Conservation (phyloP, 2,329 filamentous ascomycete genomes). For the Aspergillus alliaceus region DNA sequence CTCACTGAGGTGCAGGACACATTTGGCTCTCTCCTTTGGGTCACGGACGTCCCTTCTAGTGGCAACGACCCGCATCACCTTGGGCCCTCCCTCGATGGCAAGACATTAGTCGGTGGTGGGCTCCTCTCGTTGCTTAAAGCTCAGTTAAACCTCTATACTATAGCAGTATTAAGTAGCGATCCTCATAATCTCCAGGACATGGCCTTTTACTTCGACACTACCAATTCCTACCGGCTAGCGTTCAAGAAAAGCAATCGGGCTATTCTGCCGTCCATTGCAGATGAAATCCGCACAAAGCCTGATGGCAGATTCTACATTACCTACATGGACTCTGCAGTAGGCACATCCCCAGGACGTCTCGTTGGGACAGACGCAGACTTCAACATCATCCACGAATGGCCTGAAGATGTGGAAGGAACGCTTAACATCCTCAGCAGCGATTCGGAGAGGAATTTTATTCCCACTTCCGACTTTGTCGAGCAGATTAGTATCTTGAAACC, state of each 20-base stretch:
- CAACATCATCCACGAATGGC: conserved; percentile 64
- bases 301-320: conserved; percentile 63
- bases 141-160: not conserved
- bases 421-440: conserved; percentile 61
- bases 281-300: conserved; percentile 64
- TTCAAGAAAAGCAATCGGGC: conserved; percentile 62
- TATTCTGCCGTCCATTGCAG: conserved; percentile 59
- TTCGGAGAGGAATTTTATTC: conserved; percentile 57
- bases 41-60: conserved; percentile 59
- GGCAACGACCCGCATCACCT: conserved; percentile 64
- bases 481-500: conserved; percentile 63
- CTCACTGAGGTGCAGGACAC: conserved; percentile 47
- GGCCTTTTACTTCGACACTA: conserved; percentile 62
- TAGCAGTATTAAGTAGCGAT: not conserved
- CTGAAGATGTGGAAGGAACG: conserved; percentile 54
- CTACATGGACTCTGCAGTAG: conserved; percentile 61
- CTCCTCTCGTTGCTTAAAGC: conserved; percentile 28
- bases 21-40: conserved; percentile 59
- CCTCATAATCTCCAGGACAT: conserved; percentile 49
- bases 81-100: conserved; percentile 55
- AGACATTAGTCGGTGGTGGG: conserved; percentile 59
- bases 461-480: conserved; percentile 65
- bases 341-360: conserved; percentile 59
- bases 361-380: conserved; percentile 61
- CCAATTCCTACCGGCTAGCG: conserved; percentile 58